Conservation (phyloP, 2,329 filamentous ascomycete genomes). For the Penicillium thymicola region DNA sequence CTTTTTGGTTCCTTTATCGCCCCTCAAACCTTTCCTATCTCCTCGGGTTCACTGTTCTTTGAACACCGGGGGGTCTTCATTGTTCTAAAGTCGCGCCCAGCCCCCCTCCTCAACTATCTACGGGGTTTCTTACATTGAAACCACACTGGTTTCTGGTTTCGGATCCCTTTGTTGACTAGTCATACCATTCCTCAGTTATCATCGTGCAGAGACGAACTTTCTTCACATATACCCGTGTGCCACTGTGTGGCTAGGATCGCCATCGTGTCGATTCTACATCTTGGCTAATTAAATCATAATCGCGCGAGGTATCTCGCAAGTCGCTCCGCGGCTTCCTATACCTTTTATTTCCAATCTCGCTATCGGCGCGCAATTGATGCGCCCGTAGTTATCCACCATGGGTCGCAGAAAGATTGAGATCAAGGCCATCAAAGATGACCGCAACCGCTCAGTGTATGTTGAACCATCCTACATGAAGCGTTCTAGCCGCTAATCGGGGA, state of each 20-base stretch:
- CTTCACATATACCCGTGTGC: background rate
- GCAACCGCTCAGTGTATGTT: constrained; percentile 93
- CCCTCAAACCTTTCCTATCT: background rate
- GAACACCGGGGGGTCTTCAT: constrained; percentile 5
- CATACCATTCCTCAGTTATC: background rate
- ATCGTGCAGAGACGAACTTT: background rate
- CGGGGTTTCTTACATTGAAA: constrained; percentile 3
- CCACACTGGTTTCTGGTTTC: background rate
- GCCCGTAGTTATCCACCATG: constrained; percentile 54
- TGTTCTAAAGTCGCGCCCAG: constrained; percentile 9
- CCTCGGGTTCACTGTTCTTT: constrained; percentile 4
- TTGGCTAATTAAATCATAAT: background rate
- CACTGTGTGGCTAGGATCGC: background rate
- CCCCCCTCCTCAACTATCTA: constrained; percentile 9
- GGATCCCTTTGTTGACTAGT: constrained; percentile 3
- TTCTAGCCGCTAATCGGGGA: constrained; percentile 3
- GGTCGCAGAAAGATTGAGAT: constrained; percentile 99
- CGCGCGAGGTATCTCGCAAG: constrained; percentile 1
- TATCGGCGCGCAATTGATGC: constrained; percentile 10
- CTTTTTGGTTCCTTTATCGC: background rate
- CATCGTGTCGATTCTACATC: constrained; percentile 6
- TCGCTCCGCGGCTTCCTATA: background rate
- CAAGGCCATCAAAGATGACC: constrained; percentile 98
- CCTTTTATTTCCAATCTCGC: background rate
- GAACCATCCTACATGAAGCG: background rate